Base-by-base conservation (phyloP, 345 rosid genomes). In the Microthlaspi erraticum region DNA sequence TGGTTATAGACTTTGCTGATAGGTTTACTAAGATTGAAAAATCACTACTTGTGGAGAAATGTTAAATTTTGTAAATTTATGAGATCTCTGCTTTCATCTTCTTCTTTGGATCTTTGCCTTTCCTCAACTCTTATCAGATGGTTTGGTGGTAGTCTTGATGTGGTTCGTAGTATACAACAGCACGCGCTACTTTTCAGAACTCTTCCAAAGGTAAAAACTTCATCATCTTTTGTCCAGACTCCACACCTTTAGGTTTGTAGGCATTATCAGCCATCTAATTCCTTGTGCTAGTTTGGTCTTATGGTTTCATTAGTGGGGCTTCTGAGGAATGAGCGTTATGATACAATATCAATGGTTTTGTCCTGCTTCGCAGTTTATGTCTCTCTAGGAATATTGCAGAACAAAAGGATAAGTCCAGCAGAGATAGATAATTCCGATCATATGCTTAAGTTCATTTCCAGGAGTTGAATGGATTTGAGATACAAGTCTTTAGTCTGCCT, bases 161-260 rank as follows among this genome's bases (percentile, higher is more conserved):
- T 93, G 96, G 93, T 93, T 90, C 63, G 56, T 93, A 38, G 59
- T 86, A 69, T 87, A 87, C 85, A 93, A 93, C 41, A 79, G 93
- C 16, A 87, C 88, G 1, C 83, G 83, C 66, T 83, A 82, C 75
- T 80, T 83, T 16, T 83, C 86, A 2, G 90, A 81, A 23, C 77
- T 90, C 60, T 83, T 73, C 83, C 73, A 81, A 74, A 87, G 96
- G 96, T 88, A 18, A 13, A 57, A 19, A 19, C 54, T 55, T 51
- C 19, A 49, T 17, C 20, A 42, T 13, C 58, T 46, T 46, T 46
- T 53, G 19, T 49, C 36, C 41, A 3, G 20, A 7, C 48, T 49
- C 36, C 41, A 3, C 36, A 7, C 48, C 55, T 74, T 20, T 68
- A 60, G 6, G 19, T 13, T 44, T 48, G 36, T 38, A 10, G 16